A percentile compares a stretch with the other conserved stretches of the same genome.
These are phyloP conservation scores for Magnaporthiopsis rhizophila DNA, from an alignment of 2,329 filamentous ascomycete genomes.

Conservation along the genomic window DNA sequence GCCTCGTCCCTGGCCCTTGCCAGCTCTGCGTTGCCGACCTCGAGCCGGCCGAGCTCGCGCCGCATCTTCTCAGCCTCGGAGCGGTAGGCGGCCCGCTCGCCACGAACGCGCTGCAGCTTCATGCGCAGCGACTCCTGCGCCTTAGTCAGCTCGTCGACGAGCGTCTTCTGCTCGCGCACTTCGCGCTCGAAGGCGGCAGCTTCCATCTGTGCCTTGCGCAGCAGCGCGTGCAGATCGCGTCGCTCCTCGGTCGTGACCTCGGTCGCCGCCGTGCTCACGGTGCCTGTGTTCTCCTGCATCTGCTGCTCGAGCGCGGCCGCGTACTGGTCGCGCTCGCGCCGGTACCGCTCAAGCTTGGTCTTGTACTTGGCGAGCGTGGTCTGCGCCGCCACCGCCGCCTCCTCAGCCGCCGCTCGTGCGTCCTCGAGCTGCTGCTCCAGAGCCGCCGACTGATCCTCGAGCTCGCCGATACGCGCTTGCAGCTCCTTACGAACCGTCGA, in stretches of 20 bases:
- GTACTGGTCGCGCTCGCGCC: slow-evolving; percentile 37
- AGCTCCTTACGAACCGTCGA: slow-evolving; percentile 37
- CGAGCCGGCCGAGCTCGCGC: slow-evolving; percentile 33
- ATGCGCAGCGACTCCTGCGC: slow-evolving; percentile 53
- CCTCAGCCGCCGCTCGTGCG: slow-evolving; percentile 42
- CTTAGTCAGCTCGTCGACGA: slow-evolving; percentile 47
- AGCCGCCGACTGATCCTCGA: slow-evolving; percentile 50
- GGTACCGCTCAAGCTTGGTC: slow-evolving; percentile 42
- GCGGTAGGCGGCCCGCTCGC: slow-evolving; percentile 52
- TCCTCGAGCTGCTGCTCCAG: slow-evolving; percentile 52
- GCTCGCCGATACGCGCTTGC: slow-evolving; percentile 44
- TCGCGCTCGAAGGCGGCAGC: slow-evolving; percentile 65
- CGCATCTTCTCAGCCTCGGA: slow-evolving; percentile 47
- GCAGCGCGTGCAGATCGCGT: slow-evolving; percentile 50
- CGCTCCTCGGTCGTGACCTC: slow-evolving; percentile 45
- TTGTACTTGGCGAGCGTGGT: slow-evolving; percentile 34
- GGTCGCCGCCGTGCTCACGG: slow-evolving; percentile 22
- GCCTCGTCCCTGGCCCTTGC: slow-evolving; percentile 8
- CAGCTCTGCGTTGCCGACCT: slow-evolving; percentile 3
- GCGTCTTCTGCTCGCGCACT: slow-evolving; percentile 59
- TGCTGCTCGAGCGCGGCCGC: slow-evolving; percentile 22
- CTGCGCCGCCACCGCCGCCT: slow-evolving; percentile 34
- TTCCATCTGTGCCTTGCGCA: slow-evolving; percentile 56
- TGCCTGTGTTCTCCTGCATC: slow-evolving; percentile 19
- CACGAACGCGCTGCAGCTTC: slow-evolving; percentile 63